Evolutionary conservation across 78 protist species (phyloP), one percentile per base, ranked within the genome.

Genomic region (Tieghemostelium lacteum): DNA sequence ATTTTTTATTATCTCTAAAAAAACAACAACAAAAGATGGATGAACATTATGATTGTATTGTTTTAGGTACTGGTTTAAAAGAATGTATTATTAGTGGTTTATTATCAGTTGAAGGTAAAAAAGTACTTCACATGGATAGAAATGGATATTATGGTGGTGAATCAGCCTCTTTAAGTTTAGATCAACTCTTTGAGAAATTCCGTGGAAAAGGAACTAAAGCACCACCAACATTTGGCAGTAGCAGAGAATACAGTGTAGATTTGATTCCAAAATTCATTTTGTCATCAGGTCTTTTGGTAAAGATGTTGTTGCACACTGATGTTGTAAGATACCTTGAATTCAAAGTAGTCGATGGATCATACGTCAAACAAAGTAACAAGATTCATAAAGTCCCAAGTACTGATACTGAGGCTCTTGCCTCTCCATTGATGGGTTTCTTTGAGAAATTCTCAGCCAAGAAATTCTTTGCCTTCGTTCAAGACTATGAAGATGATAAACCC

Each of bases 61-160:
- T 98, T 8, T 92, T 97, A 34, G 99, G 99, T 69, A 98, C 99
- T 0, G 99, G 99, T 33, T 95, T 99, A 34, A 98, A 95, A 74
- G 99, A 99, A 89, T 99, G 99, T 97, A 88, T 99, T 50, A 78
- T 99, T 57, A 66, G 94, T 24, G 99, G 99, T 66, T 65, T 99
- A 60, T 73, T 99, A 34, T 94, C 99, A n/a, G 96, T 94, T 61
- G 73, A 86, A 28, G 98, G 98, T 19, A 85, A 96, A 83, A 96
- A 93, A 61, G 98, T 98, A 12, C 94, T 99, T 52, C 99, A 98
- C 73, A 95, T 99, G 96, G 99, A 98, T 95, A 87, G 99, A 63
- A 98, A 99, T 89, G 86, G 91, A 78, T 99, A 98, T 94, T 99
- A 99, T 74, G 99, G 99, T 37, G 99, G 99, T 37, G 99, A 95